Evolutionary conservation across 2,329 filamentous ascomycete genomes (phyloP), one percentile per base, ranked within the genome.

Genomic region (Botrytis deweyae): DNA sequence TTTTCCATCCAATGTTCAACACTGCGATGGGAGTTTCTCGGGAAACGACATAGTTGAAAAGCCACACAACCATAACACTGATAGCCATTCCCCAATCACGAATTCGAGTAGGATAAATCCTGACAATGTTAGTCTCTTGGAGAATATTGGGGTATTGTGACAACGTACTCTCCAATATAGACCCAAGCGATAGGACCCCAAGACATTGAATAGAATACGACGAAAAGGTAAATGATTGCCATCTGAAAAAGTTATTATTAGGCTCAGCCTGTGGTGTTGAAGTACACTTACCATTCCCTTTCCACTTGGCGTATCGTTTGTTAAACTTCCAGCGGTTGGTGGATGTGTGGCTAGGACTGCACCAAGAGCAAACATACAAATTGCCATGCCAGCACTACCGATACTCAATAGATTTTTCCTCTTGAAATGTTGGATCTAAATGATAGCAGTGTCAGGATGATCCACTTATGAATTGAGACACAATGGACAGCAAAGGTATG

Each of bases 41-140:
- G 0, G 83, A 84, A 76, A 87, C 86, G n/a, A 84, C 82, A 79
- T 87, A 87, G 79, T 87, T 87, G 80, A 84, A 86, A 8, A 85
- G 79, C 85, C 85, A 88, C 75, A 87, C 85, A 0, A 84, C 85
- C 5, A 84, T 82, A 16, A 85, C 86, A 18, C 84, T 85, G 55
- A 86, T 82, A 33, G 85, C 84, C 38, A 86, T 84, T 20, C 85
- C 86, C 10, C 83, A 81, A 70, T 87, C 86, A 25, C 86, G 83
- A 70, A 87, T 73, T 65, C 61, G 61, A 14, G 62, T 55, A 12
- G 70, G 62, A 59, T 72, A 66, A 14, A 66, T 72, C n/a, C 61
- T 72, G 36, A 29, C 1, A 42, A 36, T 36, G 12, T 72, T 65
- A 58, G 46, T 36, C n/a, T 18, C 22, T 20, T n/a, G n/a, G n/a